These are phyloP conservation scores for Escallonia herrerae DNA, from an alignment of 129 eudicot species.

Conservation along the genomic window DNA sequence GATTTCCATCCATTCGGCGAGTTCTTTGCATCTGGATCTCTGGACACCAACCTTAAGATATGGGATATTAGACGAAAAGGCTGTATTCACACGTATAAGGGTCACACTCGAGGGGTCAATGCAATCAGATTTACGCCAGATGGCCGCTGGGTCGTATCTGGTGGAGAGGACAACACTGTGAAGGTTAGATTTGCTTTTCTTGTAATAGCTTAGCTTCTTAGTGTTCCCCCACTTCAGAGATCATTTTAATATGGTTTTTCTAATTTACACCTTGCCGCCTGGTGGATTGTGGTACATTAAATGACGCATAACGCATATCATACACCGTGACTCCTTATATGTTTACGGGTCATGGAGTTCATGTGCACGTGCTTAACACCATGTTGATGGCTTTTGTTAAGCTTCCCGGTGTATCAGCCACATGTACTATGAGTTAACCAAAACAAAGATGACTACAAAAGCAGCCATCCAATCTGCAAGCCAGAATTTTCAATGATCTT, in stretches of 20 bases:
- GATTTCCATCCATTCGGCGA: slow-evolving; percentile 98
- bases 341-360: background rate
- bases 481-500: too few species aligned
- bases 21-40: slow-evolving; percentile 95
- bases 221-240: too few species aligned
- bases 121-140: slow-evolving; percentile 97
- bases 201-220: background rate
- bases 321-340: background rate
- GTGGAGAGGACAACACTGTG: slow-evolving; percentile 96
- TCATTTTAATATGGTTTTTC: background rate
- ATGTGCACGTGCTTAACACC: background rate
- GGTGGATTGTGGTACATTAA: background rate
- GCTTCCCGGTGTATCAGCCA: background rate
- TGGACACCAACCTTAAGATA: slow-evolving; percentile 95
- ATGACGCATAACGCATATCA: too few species aligned
- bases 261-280: background rate
- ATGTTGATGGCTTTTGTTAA: background rate
- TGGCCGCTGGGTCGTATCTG: slow-evolving; percentile 99
- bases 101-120: slow-evolving; percentile 96
- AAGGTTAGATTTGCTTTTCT: slow-evolving; percentile 43
- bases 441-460: too few species aligned
- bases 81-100: slow-evolving; percentile 93
- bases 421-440: background rate
- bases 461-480: too few species aligned
- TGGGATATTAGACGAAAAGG: slow-evolving; percentile 98